These are phyloP conservation scores for Solanum hybrid DNA, from an alignment of 305 asterid species.

Conservation along the genomic window DNA sequence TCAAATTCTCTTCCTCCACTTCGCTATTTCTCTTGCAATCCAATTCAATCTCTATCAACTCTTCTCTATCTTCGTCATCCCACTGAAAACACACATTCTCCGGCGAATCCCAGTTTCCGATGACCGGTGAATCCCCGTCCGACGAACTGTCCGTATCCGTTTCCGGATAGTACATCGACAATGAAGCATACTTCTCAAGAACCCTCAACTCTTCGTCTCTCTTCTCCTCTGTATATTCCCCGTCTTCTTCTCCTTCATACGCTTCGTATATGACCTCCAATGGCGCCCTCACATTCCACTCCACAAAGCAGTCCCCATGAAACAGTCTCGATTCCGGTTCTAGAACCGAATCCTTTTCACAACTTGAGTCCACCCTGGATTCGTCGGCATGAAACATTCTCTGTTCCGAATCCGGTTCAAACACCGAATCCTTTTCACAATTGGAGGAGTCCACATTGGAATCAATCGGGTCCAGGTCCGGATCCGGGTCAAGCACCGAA, in stretches of 20 bases:
- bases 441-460: background rate
- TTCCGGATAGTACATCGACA: slow-evolving; percentile 72
- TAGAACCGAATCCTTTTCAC: background rate
- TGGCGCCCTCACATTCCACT: slow-evolving; percentile 86
- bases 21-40: slow-evolving; percentile 35
- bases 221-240: slow-evolving; percentile 16
- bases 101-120: slow-evolving; percentile 38
- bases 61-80: slow-evolving; percentile 53
- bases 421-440: background rate
- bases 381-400: background rate
- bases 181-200: slow-evolving; percentile 45
- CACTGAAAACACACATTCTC: slow-evolving; percentile 37
- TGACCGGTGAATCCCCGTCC: slow-evolving; percentile 35
- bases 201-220: slow-evolving; percentile 22
- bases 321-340: background rate
- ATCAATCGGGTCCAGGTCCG: background rate
- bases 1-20: slow-evolving; percentile 68
- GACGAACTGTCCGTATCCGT: slow-evolving; percentile 28
- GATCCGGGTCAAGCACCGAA: background rate
- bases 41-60: slow-evolving; percentile 67
- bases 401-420: background rate
- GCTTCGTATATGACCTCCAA: slow-evolving; percentile 77
- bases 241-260: slow-evolving; percentile 30
- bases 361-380: background rate
- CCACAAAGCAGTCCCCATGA: slow-evolving; percentile 35